Evolutionary conservation across 225 moss, liverwort and hornwort genomes (phyloP).

Genomic region (Rhytidiadelphus loreus): DNA sequence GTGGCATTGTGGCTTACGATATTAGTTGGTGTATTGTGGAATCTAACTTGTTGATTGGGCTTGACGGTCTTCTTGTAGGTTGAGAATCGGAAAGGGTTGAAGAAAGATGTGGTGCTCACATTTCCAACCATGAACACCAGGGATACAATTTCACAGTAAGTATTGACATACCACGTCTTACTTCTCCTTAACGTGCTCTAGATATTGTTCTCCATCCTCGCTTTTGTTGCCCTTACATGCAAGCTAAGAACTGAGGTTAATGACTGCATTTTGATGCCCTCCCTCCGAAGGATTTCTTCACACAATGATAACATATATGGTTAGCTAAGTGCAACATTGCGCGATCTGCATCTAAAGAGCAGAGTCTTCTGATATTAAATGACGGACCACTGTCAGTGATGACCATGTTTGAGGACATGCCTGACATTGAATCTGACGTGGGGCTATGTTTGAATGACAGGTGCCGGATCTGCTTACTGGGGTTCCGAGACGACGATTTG

Average conservation of each 20-base stretch:
- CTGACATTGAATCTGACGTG: neutral
- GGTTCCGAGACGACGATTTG: conserved; percentile 9
- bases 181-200: neutral
- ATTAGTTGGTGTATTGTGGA: neutral
- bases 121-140: conserved; percentile 4
- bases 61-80: neutral
- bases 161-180: neutral
- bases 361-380: neutral
- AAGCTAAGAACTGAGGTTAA: neutral
- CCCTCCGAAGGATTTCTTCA: neutral
- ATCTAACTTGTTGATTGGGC: neutral
- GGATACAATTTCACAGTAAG: conserved; percentile 13
- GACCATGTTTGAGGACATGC: neutral
- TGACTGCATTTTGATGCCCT: neutral
- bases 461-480: conserved; percentile 36
- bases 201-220: neutral
- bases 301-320: neutral
- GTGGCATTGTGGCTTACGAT: neutral
- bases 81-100: neutral
- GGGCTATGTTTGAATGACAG: neutral
- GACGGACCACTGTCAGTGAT: neutral
- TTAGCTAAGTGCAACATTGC: neutral
- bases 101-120: neutral
- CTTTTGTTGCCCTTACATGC: neutral
- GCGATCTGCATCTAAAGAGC: neutral